Evolutionary conservation across 192 early-diverging fungal species (phyloP).

Genomic region (Backusella psychrophila): DNA sequence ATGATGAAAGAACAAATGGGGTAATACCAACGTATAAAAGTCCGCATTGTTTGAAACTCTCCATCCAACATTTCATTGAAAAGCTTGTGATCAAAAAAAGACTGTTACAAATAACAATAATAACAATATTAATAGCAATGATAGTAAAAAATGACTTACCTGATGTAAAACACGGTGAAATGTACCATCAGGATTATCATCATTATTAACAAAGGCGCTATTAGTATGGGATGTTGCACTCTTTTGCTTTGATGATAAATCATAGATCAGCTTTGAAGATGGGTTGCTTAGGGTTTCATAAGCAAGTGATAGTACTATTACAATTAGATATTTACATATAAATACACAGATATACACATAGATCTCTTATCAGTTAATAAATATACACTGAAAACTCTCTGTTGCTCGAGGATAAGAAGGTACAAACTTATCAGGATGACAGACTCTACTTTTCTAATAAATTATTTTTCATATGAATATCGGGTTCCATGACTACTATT

Average conservation of each 20-base stretch:
- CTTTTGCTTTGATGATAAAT: conserved; percentile 36
- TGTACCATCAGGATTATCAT: conserved; percentile 37
- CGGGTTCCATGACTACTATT: background rate
- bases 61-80: conserved; percentile 59
- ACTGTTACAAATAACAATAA: background rate
- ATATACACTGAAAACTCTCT: conserved; percentile 54
- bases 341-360: background rate
- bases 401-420: conserved; percentile 53
- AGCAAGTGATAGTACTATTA: conserved; percentile 43
- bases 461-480: background rate
- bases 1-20: background rate
- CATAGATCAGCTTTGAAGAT: conserved; percentile 46
- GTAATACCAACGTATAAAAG: conserved; percentile 50
- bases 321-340: background rate
- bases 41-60: conserved; percentile 54
- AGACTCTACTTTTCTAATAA: conserved; percentile 47
- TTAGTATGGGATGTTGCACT: background rate
- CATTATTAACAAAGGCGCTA: conserved; percentile 11
- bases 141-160: conserved; percentile 21
- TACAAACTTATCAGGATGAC: conserved; percentile 57
- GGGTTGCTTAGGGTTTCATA: conserved; percentile 55
- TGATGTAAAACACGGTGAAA: conserved; percentile 51
- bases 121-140: background rate
- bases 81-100: conserved; percentile 22
- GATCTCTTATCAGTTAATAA: background rate